phyloP scores from a whole-genome alignment of 495 filamentous ascomycete species.

The Usnea hakonensis region DNA sequence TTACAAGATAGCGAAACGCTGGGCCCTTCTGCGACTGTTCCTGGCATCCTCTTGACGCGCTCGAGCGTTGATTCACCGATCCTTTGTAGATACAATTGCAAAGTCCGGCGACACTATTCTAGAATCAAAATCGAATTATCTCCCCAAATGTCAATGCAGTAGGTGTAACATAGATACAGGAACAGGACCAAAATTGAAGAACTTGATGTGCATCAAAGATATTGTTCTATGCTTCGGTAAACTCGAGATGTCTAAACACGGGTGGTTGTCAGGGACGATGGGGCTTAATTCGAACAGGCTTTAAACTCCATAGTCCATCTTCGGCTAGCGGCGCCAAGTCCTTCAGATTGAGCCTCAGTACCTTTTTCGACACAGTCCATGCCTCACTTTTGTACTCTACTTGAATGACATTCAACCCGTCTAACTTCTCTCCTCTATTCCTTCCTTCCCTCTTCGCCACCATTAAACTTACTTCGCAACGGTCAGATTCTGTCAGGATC shows the following conservation, averaged over 20 bases:
- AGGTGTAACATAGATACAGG: background rate
- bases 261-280: background rate
- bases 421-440: background rate
- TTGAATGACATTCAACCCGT: background rate
- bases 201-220: background rate
- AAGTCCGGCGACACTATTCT: background rate
- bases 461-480: background rate
- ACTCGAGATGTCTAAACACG: background rate
- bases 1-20: constrained; percentile 54
- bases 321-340: constrained; percentile 1
- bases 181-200: background rate
- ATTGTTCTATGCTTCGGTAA: background rate
- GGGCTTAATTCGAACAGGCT: background rate
- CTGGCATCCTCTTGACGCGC: constrained; percentile 44
- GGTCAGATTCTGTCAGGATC: constrained; percentile 1
- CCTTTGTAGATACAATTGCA: background rate
- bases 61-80: background rate
- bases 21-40: constrained; percentile 53
- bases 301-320: background rate
- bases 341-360: background rate
- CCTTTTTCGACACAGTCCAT: background rate
- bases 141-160: too few species aligned
- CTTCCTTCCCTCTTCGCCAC: background rate
- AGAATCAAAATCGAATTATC: too few species aligned
- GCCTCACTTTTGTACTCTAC: background rate